Percentiles rank a stretch among this genome's conserved stretches.
These are phyloP conservation scores for Amaranthus palmeri DNA, from an alignment of 148 eudicot genomes.

Conservation along the genomic window DNA sequence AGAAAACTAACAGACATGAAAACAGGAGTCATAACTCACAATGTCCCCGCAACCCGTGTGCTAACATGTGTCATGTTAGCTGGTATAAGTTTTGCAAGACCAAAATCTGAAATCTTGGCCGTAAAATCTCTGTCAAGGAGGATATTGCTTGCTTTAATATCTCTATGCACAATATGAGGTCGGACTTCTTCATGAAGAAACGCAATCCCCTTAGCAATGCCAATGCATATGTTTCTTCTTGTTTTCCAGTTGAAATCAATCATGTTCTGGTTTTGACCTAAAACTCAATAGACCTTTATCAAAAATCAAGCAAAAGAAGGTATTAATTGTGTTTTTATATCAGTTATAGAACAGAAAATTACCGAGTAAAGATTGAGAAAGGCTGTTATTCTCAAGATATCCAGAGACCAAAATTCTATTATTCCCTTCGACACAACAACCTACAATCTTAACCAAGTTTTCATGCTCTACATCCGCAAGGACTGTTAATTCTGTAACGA, in stretches of 20 bases:
- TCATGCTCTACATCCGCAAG: conserved; percentile 69
- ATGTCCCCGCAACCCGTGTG: conserved; percentile 83
- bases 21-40: conserved; percentile 43
- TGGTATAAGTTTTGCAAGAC: conserved; percentile 90
- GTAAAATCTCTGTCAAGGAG: conserved; percentile 72
- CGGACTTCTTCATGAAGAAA: conserved; percentile 73
- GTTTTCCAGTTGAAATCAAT: conserved; percentile 55
- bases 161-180: conserved; percentile 82
- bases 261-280: conserved; percentile 40
- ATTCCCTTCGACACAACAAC: conserved; percentile 69
- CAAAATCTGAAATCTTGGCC: conserved; percentile 85
- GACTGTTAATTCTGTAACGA: conserved; percentile 58
- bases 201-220: conserved; percentile 70
- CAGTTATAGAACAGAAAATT: conserved; percentile 14
- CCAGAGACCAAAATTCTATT: conserved; percentile 72
- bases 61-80: conserved; percentile 64
- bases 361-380: conserved; percentile 74
- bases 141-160: conserved; percentile 86
- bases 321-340: conserved; percentile 1
- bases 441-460: conserved; percentile 72
- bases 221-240: conserved; percentile 56
- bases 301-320: conserved; percentile 13
- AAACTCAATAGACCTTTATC: conserved; percentile 8
- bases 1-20: neutral
- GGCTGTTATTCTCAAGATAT: conserved; percentile 84